phyloP scores from a whole-genome alignment of 169 alveolate genomes.

The Perkinsus olseni region DNA sequence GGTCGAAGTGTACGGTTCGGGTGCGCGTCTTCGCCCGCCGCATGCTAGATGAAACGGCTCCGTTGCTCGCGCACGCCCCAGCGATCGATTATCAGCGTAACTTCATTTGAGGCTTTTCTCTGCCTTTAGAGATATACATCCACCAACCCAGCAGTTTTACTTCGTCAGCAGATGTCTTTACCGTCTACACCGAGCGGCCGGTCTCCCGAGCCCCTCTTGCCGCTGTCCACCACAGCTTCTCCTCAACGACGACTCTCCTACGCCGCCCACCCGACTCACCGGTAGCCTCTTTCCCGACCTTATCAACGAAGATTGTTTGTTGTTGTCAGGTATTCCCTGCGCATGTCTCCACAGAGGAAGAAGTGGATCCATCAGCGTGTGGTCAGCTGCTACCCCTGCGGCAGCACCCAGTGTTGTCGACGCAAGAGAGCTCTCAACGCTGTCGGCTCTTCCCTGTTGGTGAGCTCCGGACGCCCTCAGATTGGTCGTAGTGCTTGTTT shows the following conservation, averaged over 20 bases:
- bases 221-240: background rate
- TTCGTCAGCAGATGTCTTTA: background rate
- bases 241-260: background rate
- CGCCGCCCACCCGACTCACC: background rate
- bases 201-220: background rate
- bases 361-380: background rate
- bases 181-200: background rate
- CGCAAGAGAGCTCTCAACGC: background rate
- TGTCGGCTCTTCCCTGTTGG: background rate
- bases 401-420: background rate
- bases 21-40: background rate
- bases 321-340: background rate
- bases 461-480: background rate
- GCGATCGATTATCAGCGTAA: background rate
- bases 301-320: background rate
- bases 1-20: no score
- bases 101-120: background rate
- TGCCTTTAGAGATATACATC: background rate
- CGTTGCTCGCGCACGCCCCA: background rate
- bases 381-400: background rate
- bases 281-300: background rate
- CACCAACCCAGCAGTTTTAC: background rate
- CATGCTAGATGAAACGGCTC: background rate
- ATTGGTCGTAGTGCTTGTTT: background rate
- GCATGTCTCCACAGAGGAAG: background rate